Base-by-base conservation (phyloP, 2,329 filamentous ascomycete genomes). In the Xylariales sp. region DNA sequence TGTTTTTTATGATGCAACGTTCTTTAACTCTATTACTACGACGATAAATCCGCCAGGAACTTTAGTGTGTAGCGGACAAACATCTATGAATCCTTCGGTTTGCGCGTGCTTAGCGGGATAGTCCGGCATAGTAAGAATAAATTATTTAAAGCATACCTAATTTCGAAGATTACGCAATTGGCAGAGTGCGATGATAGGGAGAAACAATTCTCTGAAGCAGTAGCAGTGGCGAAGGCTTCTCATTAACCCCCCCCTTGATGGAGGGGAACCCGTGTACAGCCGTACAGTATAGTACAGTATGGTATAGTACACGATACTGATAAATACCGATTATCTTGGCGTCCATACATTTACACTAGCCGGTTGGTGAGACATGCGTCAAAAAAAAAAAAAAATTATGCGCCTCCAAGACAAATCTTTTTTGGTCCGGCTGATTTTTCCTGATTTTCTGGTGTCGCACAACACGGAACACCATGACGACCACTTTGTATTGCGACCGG, bases 391-490 rank as follows among this genome's bases (percentile, higher is more conserved):
- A n/a, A n/a, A n/a, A n/a, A n/a, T n/a, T n/a, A n/a, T n/a, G 23
- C 67, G 23, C 55, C 59, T 63, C 53, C 41, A 66, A 52, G 30
- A 56, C 28, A 46, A 57, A 67, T 14, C 64, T 14, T 57, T 53
- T 53, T 36, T 45, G 34, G 41, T 55, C 56, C 54, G 62, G 43
- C 43, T 60, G 54, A 43, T 46, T 43, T 46, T 43, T 43, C 57
- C 32, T 46, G 52, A 48, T 41, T 41, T n/a, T 36, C 23, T 66
- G 34, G 57, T 50, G 56, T 67, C 32, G 36, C 66, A 67, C 55
- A 53, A 32, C 45, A 50, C 63, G 30, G 49, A 55, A 36, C 58
- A 59, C 39, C 46, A 57, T 54, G 28, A 52, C 50, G 23, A 23
- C 12, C 46, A 41, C 50, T 58, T 46, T 60, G n/a, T 53, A 34